Base-by-base conservation (phyloP, 208 protist genomes). In the Leishmania aethiopica region DNA sequence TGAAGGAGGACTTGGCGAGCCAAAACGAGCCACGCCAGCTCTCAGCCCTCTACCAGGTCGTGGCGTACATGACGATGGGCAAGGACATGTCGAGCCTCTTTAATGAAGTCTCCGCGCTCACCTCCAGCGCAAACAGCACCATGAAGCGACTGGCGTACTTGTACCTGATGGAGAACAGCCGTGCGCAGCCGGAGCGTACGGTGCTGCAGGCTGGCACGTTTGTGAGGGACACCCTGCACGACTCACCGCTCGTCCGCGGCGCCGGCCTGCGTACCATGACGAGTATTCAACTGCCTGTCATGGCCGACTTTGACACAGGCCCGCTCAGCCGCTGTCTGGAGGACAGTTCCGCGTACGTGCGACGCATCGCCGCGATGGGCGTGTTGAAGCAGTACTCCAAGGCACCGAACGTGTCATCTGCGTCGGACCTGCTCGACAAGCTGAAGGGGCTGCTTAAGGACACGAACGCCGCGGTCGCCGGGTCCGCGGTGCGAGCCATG, bases 91-190 rank as follows among this genome's bases (percentile, higher is more conserved):
- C 90, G 37, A 79, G 86, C 42, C 84, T 96, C 32, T 99, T 99
- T 78, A 91, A 94, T 57, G 98, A 99, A 75, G 98, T 99, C 15
- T 77, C 99, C 37, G 96, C 98, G 45, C 94, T 98, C 74, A 99
- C 99, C 62, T 95, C 98, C 64, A 99, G 98, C 7, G 89, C 86
- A 15, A 97, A 99, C 87, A 82, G 99, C 13, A 98, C 99, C 64
- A 88, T 99, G 15, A 99, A 99, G 91, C 99, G 99, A 71, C 92
- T 99, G 5, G 97, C 99, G 1, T 99, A 99, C 88, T 87, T 99
- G 40, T 99, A 99, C 81, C 85, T 99, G 17, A 98, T 99, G 82
- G 99, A 99, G 82, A 99, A 99, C 86, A 98, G 99, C 72, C 96
- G 98, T 73, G 90, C 89, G 40, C 95, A 99, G 82, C 99, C 99